Evolutionary conservation across 352 stramenopile species (phyloP).

Genomic region (Phytophthora citricola): DNA sequence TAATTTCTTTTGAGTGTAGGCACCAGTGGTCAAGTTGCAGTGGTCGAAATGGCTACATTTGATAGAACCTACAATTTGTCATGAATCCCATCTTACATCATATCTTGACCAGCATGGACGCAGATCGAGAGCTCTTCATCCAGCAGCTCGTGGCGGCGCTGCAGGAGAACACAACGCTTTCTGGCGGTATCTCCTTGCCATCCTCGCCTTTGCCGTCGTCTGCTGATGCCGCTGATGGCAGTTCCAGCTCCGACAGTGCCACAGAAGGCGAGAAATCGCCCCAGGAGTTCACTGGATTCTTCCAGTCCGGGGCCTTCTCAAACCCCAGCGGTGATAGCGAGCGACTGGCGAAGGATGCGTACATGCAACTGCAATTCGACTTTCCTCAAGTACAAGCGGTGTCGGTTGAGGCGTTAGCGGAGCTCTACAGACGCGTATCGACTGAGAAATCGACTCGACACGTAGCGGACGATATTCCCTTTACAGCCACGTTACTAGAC

Average conservation of each 20-base stretch:
- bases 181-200: constrained; percentile 2
- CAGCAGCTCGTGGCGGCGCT: constrained; percentile 64
- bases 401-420: constrained; percentile 49
- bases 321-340: constrained; percentile 8
- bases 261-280: constrained; percentile 25
- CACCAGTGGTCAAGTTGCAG: too few species aligned
- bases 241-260: constrained; percentile 23
- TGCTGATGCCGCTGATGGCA: not conserved
- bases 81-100: not conserved
- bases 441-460: constrained; percentile 10
- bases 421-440: constrained; percentile 45
- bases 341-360: constrained; percentile 38
- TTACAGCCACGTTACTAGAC: constrained; percentile 55
- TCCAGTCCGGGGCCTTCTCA: constrained; percentile 5
- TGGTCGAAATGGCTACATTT: not conserved
- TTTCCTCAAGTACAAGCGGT: constrained; percentile 50
- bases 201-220: constrained; percentile 3
- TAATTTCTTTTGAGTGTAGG: too few species aligned
- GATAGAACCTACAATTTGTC: not conserved
- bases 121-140: constrained; percentile 57
- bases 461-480: constrained; percentile 19
- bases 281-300: constrained; percentile 29
- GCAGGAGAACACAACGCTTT: constrained; percentile 49
- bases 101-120: constrained; percentile 27
- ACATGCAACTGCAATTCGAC: constrained; percentile 66